Evolutionary conservation across 2,329 filamentous ascomycete genomes (phyloP).

Genomic region (Incumbomyces delicatus): DNA sequence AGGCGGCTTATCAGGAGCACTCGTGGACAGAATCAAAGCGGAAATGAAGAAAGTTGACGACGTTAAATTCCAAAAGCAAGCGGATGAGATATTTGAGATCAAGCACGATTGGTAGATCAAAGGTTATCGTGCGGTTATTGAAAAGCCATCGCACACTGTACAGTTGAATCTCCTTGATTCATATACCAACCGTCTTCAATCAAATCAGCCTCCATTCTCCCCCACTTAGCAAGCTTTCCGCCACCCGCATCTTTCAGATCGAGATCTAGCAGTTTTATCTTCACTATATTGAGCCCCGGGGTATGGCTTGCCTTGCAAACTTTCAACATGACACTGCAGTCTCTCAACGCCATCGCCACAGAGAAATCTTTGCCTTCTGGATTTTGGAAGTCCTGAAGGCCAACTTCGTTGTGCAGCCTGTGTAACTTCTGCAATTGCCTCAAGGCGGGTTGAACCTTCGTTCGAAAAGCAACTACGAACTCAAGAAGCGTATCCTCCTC

Average conservation of each 20-base stretch:
- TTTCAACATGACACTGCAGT: conserved; percentile 59
- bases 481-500: conserved; percentile 26
- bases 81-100: conserved; percentile 39
- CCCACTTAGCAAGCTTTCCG: conserved; percentile 62
- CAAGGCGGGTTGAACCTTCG: conserved; percentile 28
- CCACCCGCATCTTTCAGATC: conserved; percentile 61
- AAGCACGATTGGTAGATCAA: conserved; percentile 23
- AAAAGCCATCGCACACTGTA: conserved; percentile 13
- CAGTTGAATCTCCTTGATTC: conserved; percentile 26
- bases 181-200: conserved; percentile 61
- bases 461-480: conserved; percentile 27
- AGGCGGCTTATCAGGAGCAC: conserved; percentile 50
- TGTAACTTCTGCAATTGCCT: conserved; percentile 22
- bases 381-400: conserved; percentile 20
- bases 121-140: neutral
- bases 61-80: conserved; percentile 45
- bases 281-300: conserved; percentile 24
- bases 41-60: conserved; percentile 45
- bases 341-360: conserved; percentile 69
- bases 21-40: conserved; percentile 47
- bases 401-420: conserved; percentile 19
- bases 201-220: conserved; percentile 50
- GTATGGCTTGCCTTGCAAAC: conserved; percentile 34
- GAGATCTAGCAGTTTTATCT: conserved; percentile 59
- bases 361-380: conserved; percentile 40